Conservation (phyloP, 192 early-diverging fungal species). For the Backusella luteola region DNA sequence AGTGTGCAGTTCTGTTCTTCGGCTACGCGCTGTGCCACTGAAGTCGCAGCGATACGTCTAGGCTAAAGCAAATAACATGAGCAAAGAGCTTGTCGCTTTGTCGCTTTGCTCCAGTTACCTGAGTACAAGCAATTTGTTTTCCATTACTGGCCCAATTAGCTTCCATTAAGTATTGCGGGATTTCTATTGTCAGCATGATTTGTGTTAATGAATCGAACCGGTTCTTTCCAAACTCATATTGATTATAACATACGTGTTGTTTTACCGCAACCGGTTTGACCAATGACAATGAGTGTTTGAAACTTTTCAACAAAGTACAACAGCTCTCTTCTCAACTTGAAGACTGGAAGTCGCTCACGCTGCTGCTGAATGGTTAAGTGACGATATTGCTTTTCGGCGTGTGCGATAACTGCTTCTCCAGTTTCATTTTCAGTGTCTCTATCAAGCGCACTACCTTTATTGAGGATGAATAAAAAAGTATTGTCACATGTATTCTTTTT, state of each 20-base stretch:
- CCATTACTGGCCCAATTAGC: constrained; percentile 66
- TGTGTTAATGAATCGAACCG: neutral
- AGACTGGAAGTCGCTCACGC: constrained; percentile 84
- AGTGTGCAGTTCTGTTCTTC: constrained; percentile 66
- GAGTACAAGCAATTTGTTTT: constrained; percentile 70
- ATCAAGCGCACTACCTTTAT: constrained; percentile 59
- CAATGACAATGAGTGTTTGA: constrained; percentile 72
- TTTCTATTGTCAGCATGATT: constrained; percentile 41
- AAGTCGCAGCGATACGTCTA: constrained; percentile 69
- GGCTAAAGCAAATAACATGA: constrained; percentile 36
- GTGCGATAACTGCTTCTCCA: constrained; percentile 43
- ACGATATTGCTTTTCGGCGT: constrained; percentile 51
- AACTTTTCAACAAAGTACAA: constrained; percentile 65
- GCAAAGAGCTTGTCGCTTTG: constrained; percentile 22
- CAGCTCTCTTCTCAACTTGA: constrained; percentile 66
- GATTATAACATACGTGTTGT: constrained; percentile 64
- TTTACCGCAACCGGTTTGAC: constrained; percentile 80
- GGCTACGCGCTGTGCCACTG: constrained; percentile 73
- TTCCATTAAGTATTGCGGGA: constrained; percentile 79
- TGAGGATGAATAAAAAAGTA: neutral
- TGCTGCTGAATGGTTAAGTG: constrained; percentile 73
- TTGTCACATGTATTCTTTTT: neutral
- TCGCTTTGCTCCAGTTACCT: constrained; percentile 61
- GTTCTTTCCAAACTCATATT: neutral
- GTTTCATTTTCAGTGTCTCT: constrained; percentile 61